Evolutionary conservation across 805 yeast genomes (phyloP).

Genomic region (Wickerhamiella vanderwaltii): DNA sequence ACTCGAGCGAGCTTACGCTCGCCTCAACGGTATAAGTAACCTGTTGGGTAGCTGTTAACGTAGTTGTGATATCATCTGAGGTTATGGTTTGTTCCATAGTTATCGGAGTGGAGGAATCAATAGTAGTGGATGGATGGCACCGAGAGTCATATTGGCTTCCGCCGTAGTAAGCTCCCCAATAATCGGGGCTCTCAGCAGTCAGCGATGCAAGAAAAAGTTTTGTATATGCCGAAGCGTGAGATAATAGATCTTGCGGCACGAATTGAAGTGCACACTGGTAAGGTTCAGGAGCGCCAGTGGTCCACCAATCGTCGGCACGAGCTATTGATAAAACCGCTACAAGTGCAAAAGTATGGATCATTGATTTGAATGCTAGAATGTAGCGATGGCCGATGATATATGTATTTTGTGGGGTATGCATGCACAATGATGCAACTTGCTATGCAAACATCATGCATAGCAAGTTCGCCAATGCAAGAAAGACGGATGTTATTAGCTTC

Average conservation of each 20-base stretch:
- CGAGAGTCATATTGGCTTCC: background rate
- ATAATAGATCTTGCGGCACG: constrained; percentile 2
- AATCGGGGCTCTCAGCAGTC: constrained; percentile 7
- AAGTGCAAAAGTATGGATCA: no score
- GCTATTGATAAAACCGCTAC: background rate
- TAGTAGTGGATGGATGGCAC: background rate
- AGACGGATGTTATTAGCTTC: no score
- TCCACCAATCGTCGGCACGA: constrained; percentile 6
- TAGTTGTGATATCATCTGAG: background rate
- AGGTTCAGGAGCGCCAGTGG: background rate
- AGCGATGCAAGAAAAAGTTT: constrained; percentile 2
- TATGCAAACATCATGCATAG: no score
- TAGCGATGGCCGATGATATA: no score
- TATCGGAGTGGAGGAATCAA: background rate
- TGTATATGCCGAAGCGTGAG: constrained; percentile 3
- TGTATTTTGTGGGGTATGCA: no score
- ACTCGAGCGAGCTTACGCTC: no score
- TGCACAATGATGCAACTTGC: no score
- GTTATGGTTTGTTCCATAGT: no score
- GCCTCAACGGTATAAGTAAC: background rate
- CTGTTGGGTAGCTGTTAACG: background rate
- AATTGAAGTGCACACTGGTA: constrained; percentile 10
- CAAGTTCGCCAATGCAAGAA: no score
- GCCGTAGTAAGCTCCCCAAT: constrained; percentile 8
- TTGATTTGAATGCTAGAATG: no score